Base-by-base conservation (phyloP, 1,284 basidiomycete species). In the Melanopsichium pennsylvanicum region DNA sequence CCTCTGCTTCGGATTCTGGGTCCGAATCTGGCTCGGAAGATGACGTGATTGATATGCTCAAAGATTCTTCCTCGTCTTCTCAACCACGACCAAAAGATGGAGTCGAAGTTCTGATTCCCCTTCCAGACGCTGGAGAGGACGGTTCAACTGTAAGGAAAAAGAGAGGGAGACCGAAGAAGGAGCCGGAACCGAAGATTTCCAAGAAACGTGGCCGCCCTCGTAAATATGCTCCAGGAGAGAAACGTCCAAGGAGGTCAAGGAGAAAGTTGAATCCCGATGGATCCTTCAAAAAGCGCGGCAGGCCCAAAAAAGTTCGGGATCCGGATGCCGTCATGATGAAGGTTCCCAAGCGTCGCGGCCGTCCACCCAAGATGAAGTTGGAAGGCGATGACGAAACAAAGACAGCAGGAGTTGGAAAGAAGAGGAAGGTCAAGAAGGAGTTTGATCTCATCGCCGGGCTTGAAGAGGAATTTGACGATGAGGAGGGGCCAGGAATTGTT, bases 121-220 rank as follows among this genome's bases (percentile, higher is more conserved):
- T 50, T n/a, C n/a, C n/a, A n/a, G n/a, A n/a, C 22, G 16, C 44
- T 23, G 41, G 35, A 3, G 40, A 37, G 3, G 48, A 47, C 35
- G 57, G 37, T 3, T 3, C 41, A 5, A 38, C 52, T 21, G 27
- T 31, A 2, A 58, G 49, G 35, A 47, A 54, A 13, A 59, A 63
- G 32, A 59, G 66, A 4, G 66, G 66, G 11, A 49, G 66, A 34
- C 66, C 60, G 12, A 34, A 36, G 11, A 59, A 43, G 15, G 64
- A 50, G 3, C 55, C 43, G 6, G 46, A 37, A 13, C 26, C 37
- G 15, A 63, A 54, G 29, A 38, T 47, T 7, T 55, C 59, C 26
- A 69, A 69, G 44, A 66, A 66, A 39, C 48, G 68, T 18, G 68
- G 68, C 13, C 48, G 68, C 10, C 68, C 68, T 12, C 44, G 54